phyloP scores from a whole-genome alignment of 78 protist genomes.

The Dictyostelium discoideum region dicty_2.7 NC_007091.3:3407001-3407500 shows the following conservation, averaged over 20 bases:
- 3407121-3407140: not conserved
- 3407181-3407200: not conserved
- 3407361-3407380: constrained; percentile 29
- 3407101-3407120: not conserved
- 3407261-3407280: constrained; percentile 62
- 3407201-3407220: not conserved
- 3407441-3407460: constrained; percentile 1
- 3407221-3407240: not conserved
- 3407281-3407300: constrained; percentile 50
- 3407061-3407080: constrained; percentile 9
- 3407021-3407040: constrained; percentile 16
- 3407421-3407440: constrained; percentile 26
- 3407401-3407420: constrained; percentile 26
- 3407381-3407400: not conserved
- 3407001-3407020: not conserved
- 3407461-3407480: not conserved
- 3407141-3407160: not conserved
- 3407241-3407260: constrained; percentile 32
- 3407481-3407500: constrained; percentile 34
- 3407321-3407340: constrained; percentile 44
- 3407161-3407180: not conserved
- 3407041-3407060: not conserved
- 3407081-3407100: not conserved
- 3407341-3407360: constrained; percentile 5
- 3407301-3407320: constrained; percentile 63